phyloP scores from a whole-genome alignment of 169 alveolate species.

The Cryptosporidium bovis region DNA sequence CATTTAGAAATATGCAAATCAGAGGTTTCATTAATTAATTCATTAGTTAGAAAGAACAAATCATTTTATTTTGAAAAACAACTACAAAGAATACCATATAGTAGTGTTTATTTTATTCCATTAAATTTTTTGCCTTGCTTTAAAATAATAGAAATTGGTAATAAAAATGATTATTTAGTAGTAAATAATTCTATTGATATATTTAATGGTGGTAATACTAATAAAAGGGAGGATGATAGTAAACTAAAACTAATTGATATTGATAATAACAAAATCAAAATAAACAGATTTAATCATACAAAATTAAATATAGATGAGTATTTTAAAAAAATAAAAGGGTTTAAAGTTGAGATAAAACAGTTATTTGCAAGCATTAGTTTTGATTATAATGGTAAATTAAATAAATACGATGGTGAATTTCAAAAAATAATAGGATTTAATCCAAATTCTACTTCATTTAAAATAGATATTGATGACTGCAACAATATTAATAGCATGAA shows the following conservation, averaged over 20 bases:
- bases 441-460: not conserved
- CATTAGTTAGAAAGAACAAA: not conserved
- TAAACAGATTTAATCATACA: not conserved
- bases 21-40: conserved; percentile 33
- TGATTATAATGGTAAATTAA: not conserved
- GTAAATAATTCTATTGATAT: not conserved
- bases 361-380: conserved; percentile 24
- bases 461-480: conserved; percentile 14
- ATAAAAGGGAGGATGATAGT: not conserved
- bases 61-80: not conserved
- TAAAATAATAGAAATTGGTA: conserved; percentile 12
- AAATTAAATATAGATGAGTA: not conserved
- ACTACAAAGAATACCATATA: conserved; percentile 27
- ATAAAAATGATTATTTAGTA: not conserved
- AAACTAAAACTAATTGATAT: conserved; percentile 16
- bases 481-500: not conserved
- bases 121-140: conserved; percentile 28
- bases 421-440: conserved; percentile 20
- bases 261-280: not conserved
- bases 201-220: not conserved
- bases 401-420: not conserved
- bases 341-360: not conserved
- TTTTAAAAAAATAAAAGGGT: not conserved
- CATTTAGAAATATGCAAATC: not conserved
- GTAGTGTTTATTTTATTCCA: not conserved